These are phyloP conservation scores for Xylariaceae sp. DNA, from an alignment of 2,329 filamentous ascomycete species.

Conservation along the genomic window DNA sequence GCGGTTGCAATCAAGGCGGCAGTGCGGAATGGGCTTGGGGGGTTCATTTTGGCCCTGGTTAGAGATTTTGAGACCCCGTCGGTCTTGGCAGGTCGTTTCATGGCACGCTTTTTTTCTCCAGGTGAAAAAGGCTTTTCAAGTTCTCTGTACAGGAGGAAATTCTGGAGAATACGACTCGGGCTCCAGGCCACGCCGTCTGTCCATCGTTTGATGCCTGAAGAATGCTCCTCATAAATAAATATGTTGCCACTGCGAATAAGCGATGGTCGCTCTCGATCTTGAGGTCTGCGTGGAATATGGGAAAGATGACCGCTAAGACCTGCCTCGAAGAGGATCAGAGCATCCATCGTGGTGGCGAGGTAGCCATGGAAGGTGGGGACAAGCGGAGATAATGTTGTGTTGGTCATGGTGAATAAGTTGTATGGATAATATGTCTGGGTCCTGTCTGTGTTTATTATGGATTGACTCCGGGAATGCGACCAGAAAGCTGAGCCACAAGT, in stretches of 20 bases:
- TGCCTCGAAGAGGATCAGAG: constrained; percentile 73
- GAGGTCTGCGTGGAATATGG: constrained; percentile 77
- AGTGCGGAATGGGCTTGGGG: constrained; percentile 6
- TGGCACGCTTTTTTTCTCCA: constrained; percentile 78
- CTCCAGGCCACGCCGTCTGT: constrained; percentile 90
- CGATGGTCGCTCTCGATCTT: constrained; percentile 72
- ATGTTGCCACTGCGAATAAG: constrained; percentile 80
- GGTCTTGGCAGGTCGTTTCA: constrained; percentile 57
- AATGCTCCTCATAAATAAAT: constrained; percentile 88
- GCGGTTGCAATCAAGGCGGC: not conserved
- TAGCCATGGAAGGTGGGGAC: constrained; percentile 63
- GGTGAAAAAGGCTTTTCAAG: constrained; percentile 71
- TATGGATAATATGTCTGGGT: too few species aligned
- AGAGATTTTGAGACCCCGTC: constrained; percentile 37
- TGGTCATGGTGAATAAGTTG: constrained; percentile 25
- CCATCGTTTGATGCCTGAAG: constrained; percentile 90
- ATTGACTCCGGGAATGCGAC: too few species aligned
- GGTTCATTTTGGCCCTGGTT: constrained; percentile 24
- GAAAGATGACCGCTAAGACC: constrained; percentile 64
- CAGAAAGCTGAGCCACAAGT: too few species aligned
- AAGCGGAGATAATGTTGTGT: constrained; percentile 35
- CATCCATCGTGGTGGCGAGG: constrained; percentile 66
- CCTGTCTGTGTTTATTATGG: too few species aligned
- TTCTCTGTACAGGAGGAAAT: constrained; percentile 82
- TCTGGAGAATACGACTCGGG: constrained; percentile 77